phyloP scores from a whole-genome alignment of 768 basidiomycete species.

The Termitomyces sp. region DNA sequence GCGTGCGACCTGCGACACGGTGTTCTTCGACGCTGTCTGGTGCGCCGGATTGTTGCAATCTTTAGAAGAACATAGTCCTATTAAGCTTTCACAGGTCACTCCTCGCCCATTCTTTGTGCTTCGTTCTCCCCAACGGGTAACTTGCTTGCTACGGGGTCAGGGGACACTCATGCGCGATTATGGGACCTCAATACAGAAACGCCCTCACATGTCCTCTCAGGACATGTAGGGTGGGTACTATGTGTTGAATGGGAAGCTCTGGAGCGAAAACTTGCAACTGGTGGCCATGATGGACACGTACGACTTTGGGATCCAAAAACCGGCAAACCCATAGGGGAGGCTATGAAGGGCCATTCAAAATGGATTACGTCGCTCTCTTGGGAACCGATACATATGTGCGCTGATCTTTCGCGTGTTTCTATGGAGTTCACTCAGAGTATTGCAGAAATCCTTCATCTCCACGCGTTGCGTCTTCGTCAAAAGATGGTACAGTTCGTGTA shows the following conservation, averaged over 20 bases:
- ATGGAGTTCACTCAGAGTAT: neutral
- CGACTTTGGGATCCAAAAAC: conserved; percentile 91
- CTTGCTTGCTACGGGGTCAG: conserved; percentile 90
- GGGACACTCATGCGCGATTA: conserved; percentile 86
- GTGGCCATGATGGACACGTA: conserved; percentile 91
- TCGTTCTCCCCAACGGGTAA: conserved; percentile 93
- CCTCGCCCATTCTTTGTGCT: conserved; percentile 90
- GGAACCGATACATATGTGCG: conserved; percentile 91
- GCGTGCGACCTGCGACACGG: conserved; percentile 87
- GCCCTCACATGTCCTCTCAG: conserved; percentile 79
- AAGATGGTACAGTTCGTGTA: conserved; percentile 93
- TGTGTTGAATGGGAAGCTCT: conserved; percentile 97
- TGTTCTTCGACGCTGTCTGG: conserved; percentile 91
- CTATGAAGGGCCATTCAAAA: conserved; percentile 89
- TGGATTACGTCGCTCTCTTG: conserved; percentile 95
- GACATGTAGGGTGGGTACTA: conserved; percentile 94
- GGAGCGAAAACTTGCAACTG: conserved; percentile 87
- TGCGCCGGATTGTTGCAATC: conserved; percentile 20
- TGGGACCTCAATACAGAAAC: conserved; percentile 95
- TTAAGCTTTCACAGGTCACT: conserved; percentile 57
- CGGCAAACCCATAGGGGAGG: conserved; percentile 84
- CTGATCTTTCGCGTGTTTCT: conserved; percentile 4
- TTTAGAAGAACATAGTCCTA: neutral
- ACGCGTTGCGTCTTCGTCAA: conserved; percentile 90
- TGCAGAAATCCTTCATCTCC: conserved; percentile 70